Evolutionary conservation across 495 filamentous ascomycete genomes (phyloP), one percentile per base, ranked within the genome.

Genomic region (Aspergillus nidulans): DNA sequence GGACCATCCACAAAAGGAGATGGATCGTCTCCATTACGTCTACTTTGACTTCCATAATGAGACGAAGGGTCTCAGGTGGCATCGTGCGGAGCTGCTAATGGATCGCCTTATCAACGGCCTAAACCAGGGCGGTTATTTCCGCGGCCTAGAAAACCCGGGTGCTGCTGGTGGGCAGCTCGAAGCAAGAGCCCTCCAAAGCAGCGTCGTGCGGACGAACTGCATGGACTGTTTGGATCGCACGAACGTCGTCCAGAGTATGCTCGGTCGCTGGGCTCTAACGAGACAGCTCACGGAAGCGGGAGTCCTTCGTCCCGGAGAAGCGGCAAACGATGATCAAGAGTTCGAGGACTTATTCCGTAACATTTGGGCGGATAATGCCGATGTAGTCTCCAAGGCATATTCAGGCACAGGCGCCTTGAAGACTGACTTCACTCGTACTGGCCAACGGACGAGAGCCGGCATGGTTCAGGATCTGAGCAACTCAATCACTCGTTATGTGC

Each of bases 41-140:
- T 97, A 97, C 76, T 97, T 98, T 60, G 95, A 98, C 74, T 97
- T 92, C 69, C 94, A 98, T 73, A 91, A 88, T 65, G 94, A 98
- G 72, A 97, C 95, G 25, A 95, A 94, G 70, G 90, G 90, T 24
- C 75, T 97, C 26, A 82, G 88, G 62, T 96, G 92, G 92, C 87
- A 98, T 66, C 88, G 91, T 18, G 92, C 91, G 2, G 85, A 91
- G 71, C 69, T 95, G 32, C 81, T 98, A 4, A 77, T 97, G 60
- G 86, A 96, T 62, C 85, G 87, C 50, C 73, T 98, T 36, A 78
- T 81, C 24, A 81, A 87, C 23, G 85, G 84, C 15, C 75, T 98
- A 2, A 63, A 81, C 2, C 77, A 81, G 20, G 90, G 95, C 55
- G 85, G 87, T 57, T 98, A 97, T 72, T 97, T 97, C 81, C 88